Conservation (phyloP, 2,329 filamentous ascomycete species). For the Aspergillus felis region DNA sequence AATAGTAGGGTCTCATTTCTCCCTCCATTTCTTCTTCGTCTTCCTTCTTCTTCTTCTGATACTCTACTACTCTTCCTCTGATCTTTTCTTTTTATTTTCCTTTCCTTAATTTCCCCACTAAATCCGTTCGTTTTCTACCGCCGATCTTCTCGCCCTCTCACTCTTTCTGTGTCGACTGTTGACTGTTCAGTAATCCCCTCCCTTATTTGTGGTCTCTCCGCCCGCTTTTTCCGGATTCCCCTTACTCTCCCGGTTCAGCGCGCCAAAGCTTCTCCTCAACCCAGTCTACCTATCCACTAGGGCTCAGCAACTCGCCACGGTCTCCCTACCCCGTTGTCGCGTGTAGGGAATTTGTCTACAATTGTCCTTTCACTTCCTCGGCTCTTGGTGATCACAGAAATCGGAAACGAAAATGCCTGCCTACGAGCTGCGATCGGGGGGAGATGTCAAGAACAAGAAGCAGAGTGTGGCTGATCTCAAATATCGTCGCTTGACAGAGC, state of each 20-base stretch:
- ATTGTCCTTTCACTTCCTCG: not conserved
- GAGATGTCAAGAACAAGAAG: constrained; percentile 81
- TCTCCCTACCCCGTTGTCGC: constrained; percentile 2
- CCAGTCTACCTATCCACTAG: not conserved
- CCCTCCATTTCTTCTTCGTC: constrained; percentile 4
- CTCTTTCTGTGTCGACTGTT: constrained; percentile 1
- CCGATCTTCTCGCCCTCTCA: constrained; percentile 1
- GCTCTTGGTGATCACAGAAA: constrained; percentile 1
- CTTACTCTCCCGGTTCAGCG: constrained; percentile 9
- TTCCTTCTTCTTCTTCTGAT: constrained; percentile 13
- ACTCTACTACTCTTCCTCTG: constrained; percentile 13
- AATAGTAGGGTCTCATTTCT: not conserved
- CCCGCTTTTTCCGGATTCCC: constrained; percentile 6
- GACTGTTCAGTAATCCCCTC: not conserved
- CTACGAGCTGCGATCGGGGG: constrained; percentile 63
- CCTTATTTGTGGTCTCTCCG: constrained; percentile 5
- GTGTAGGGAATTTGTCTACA: constrained; percentile 35
- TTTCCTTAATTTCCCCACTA: constrained; percentile 14
- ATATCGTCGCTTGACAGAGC: constrained; percentile 89
- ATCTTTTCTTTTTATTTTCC: constrained; percentile 8
- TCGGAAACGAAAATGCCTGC: constrained; percentile 49
- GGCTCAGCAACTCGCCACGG: not conserved
- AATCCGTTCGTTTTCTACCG: constrained; percentile 6
- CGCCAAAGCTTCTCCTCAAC: constrained; percentile 9
- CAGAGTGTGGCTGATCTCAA: constrained; percentile 99